Conservation (phyloP, 1,139 yeast genomes). For the Saccharomyces hybrid region DNA sequence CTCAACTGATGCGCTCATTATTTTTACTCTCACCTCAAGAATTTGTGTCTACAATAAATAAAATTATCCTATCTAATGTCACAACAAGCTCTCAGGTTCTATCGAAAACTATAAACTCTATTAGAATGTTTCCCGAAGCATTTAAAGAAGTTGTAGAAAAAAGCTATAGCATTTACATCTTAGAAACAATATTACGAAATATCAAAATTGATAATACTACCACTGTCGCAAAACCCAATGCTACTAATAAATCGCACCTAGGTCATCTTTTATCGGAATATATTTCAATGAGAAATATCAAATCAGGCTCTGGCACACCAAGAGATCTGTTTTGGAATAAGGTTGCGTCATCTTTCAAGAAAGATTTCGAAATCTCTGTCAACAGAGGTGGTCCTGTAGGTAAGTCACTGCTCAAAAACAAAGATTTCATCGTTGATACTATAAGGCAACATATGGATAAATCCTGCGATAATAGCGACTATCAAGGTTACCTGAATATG, state of each 20-base stretch:
- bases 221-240: slow-evolving; percentile 3
- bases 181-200: slow-evolving; percentile 17
- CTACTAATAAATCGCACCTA: not conserved
- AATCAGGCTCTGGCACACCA: slow-evolving; percentile 4
- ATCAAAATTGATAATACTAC: slow-evolving; percentile 13
- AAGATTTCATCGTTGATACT: slow-evolving; percentile 40
- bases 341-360: slow-evolving; percentile 47
- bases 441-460: slow-evolving; percentile 36
- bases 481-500: slow-evolving; percentile 11
- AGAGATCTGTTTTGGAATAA: slow-evolving; percentile 39
- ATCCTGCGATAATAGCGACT: slow-evolving; percentile 10
- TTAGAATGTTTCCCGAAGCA: slow-evolving; percentile 19
- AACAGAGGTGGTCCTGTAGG: slow-evolving; percentile 77
- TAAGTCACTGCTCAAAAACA: slow-evolving; percentile 46
- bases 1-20: slow-evolving; percentile 13
- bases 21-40: slow-evolving; percentile 21
- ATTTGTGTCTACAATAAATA: slow-evolving; percentile 26
- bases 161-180: slow-evolving; percentile 11
- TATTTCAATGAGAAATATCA: not conserved
- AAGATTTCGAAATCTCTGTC: slow-evolving; percentile 55
- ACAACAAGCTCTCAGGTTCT: slow-evolving; percentile 23
- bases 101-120: slow-evolving; percentile 26
- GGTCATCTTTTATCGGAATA: not conserved
- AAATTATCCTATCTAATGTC: slow-evolving; percentile 26
- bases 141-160: slow-evolving; percentile 18